A percentile compares a stretch with the other conserved stretches of the same genome.
These are phyloP conservation scores for Claviceps spartinae DNA, from an alignment of 2,329 filamentous ascomycete species.

Conservation along the genomic window DNA sequence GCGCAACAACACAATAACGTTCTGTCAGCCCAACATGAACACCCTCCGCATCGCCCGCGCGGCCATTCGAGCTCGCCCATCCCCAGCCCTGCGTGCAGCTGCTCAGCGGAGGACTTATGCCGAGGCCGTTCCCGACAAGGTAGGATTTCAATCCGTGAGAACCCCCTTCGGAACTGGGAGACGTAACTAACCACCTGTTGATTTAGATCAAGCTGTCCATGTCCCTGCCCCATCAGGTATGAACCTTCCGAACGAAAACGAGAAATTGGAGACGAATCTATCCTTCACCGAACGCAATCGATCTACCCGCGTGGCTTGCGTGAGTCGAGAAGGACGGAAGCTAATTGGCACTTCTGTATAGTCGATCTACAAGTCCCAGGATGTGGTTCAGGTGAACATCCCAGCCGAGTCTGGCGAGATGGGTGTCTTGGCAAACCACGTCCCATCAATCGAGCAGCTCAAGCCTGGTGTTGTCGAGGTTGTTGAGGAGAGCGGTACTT, in stretches of 20 bases:
- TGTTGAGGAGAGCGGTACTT: constrained; percentile 75
- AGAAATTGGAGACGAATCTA: constrained; percentile 7
- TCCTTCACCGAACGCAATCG: constrained; percentile 15
- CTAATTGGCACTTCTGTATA: constrained; percentile 41
- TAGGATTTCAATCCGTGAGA: constrained; percentile 21
- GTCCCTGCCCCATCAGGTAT: constrained; percentile 95
- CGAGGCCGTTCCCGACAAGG: constrained; percentile 75
- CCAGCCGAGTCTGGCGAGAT: constrained; percentile 97
- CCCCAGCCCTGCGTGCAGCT: constrained; percentile 54
- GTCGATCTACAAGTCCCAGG: constrained; percentile 56
- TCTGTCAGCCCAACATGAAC: constrained; percentile 60
- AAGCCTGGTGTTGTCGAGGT: constrained; percentile 93
- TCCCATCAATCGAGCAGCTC: constrained; percentile 96
- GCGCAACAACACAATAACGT: constrained; percentile 37
- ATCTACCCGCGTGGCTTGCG: constrained; percentile 4
- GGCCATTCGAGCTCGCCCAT: constrained; percentile 72
- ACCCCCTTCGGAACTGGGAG: constrained; percentile 7
- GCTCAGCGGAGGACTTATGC: constrained; percentile 84
- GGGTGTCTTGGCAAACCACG: constrained; percentile 98
- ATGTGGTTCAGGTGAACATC: constrained; percentile 92
- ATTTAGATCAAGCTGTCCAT: constrained; percentile 87
- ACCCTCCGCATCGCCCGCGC: constrained; percentile 82
- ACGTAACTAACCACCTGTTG: constrained; percentile 13
- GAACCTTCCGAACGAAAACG: constrained; percentile 20
- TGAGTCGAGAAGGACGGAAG: constrained; percentile 13